Conservation (phyloP, 768 basidiomycete genomes). For the Boletus sensibilis region DNA sequence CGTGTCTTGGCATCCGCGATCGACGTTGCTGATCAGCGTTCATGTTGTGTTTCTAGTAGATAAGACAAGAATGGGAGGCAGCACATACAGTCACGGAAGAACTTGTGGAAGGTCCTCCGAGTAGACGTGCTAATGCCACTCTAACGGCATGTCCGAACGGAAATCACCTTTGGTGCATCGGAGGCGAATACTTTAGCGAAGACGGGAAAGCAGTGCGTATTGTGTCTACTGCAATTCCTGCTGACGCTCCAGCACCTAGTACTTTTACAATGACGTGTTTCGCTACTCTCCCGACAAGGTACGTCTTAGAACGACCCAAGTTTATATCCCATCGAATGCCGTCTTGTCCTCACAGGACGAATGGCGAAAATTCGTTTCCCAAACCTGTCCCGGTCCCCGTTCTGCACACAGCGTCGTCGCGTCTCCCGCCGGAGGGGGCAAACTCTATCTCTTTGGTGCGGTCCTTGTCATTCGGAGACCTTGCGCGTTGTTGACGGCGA, state of each 20-base stretch:
- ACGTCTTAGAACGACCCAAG: neutral
- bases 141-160: slow-evolving; percentile 78
- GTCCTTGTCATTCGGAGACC: neutral
- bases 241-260: slow-evolving; percentile 37
- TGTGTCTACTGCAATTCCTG: neutral
- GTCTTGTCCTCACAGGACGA: slow-evolving; percentile 54
- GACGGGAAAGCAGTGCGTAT: slow-evolving; percentile 71
- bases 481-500: neutral
- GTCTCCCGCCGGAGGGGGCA: slow-evolving; percentile 77
- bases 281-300: slow-evolving; percentile 84
- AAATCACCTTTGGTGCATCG: slow-evolving; percentile 80
- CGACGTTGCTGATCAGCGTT: neutral
- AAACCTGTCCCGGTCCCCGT: slow-evolving; percentile 82
- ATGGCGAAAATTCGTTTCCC: slow-evolving; percentile 84
- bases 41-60: slow-evolving; percentile 46
- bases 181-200: slow-evolving; percentile 85
- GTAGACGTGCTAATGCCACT: slow-evolving; percentile 79
- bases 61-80: slow-evolving; percentile 80
- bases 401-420: slow-evolving; percentile 83
- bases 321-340: neutral
- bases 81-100: slow-evolving; percentile 85
- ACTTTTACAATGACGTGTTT: slow-evolving; percentile 87
- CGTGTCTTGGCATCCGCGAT: neutral
- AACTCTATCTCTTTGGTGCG: slow-evolving; percentile 77
- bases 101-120: slow-evolving; percentile 77